Base-by-base conservation (phyloP, 2,329 filamentous ascomycete genomes). In the Sclerotinia trifoliorum region DNA sequence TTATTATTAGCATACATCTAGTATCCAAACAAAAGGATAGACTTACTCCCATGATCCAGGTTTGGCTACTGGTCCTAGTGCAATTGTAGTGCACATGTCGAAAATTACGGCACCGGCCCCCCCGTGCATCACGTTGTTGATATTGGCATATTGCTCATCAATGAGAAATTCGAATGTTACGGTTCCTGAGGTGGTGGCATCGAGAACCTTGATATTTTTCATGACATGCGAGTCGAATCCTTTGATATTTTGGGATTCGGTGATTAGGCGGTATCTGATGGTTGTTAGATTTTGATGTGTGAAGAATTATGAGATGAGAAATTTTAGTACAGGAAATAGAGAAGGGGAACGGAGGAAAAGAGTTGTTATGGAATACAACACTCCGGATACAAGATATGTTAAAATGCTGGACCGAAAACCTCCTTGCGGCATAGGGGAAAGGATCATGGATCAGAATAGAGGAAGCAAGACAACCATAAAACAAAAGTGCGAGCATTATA, bases 91-190 rank as follows among this genome's bases (percentile, higher is more conserved):
- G 66, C 81, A 80, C 76, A 86, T 83, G 73, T 88, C 86, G 69
- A 85, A 85, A 55, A 86, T 83, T 6, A 84, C 77, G 0, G 83
- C 81, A 2, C 83, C 83, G 2, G 83, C 83, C 8, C 84, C 84
- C 26, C 84, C 84, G 73, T 86, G 84, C 70, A 86, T 79, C 44
- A 81, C 82, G 1, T 79, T 79, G 44, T 79, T 78, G 56, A 79
- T 73, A 74, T 86, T 86, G 70, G 80, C 80, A 65, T 85, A 81
- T 58, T 76, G 74, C 15, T 74, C 73, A 13, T 80, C 78, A 21
- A 85, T 81, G 4, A 73, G 76, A 69, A 86, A 79, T 29, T 78
- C 79, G 73, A 81, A 84, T 5, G 79, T 78, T 2, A 77, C 78
- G 0, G 77, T 78, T 13, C 80, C 76, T 19, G 73, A 71, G 0